These are phyloP conservation scores for Flaveria robusta DNA, from an alignment of 129 eudicot species.

Conservation along the genomic window DNA sequence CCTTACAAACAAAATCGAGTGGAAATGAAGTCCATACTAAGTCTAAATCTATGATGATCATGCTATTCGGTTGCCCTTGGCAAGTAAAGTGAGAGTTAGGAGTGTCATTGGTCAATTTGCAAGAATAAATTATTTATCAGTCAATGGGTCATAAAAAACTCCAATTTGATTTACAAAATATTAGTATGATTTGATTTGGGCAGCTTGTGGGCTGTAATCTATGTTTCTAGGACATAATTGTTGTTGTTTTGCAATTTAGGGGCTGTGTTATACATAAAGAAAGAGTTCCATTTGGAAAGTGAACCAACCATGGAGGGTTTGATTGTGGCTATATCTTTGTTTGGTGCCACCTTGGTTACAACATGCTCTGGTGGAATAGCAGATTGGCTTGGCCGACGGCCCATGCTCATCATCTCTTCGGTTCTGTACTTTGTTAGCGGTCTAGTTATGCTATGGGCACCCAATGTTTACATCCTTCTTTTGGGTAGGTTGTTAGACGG, in stretches of 20 bases:
- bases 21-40: no score
- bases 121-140: no score
- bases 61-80: no score
- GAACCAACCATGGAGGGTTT: slow-evolving; percentile 68
- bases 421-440: slow-evolving; percentile 63
- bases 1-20: no score
- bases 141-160: no score
- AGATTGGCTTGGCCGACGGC: slow-evolving; percentile 74
- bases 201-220: background rate
- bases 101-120: no score
- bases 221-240: background rate
- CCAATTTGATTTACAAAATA: no score
- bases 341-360: slow-evolving; percentile 73
- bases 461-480: slow-evolving; percentile 71
- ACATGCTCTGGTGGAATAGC: slow-evolving; percentile 69
- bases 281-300: slow-evolving; percentile 57
- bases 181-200: background rate
- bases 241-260: slow-evolving; percentile 40
- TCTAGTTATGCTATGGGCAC: slow-evolving; percentile 78
- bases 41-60: no score
- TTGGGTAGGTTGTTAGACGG: slow-evolving; percentile 74
- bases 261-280: slow-evolving; percentile 67
- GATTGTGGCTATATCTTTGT: slow-evolving; percentile 74
- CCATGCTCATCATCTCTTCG: slow-evolving; percentile 68
- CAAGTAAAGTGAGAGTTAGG: no score